Base-by-base conservation (phyloP, 2,329 filamentous ascomycete species). In the Drechslerella coelobrocha region DNA sequence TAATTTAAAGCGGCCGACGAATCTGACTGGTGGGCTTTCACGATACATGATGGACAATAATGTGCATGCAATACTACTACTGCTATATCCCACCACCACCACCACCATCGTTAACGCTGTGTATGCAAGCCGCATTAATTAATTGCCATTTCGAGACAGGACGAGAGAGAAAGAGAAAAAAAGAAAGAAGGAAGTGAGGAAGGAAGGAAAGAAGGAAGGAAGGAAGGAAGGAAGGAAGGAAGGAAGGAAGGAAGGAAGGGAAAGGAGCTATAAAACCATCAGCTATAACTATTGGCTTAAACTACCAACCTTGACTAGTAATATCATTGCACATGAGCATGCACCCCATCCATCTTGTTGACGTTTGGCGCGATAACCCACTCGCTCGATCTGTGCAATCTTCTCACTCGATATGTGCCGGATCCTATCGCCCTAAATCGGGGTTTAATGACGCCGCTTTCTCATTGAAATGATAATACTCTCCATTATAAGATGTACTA, bases 291-390 rank as follows among this genome's bases (percentile, higher is more conserved):
- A 5, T 39, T 39, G 34, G 34, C 12, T 69, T 62, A 52, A 37
- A 69, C 47, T 57, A 54, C 50, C 47, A 52, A 61, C 59, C 43
- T 37, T 39, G 39, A 56, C 65, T 69, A 39, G 34, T 39, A 39
- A 39, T 39, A 62, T 24, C n/a, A n/a, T 39, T 57, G 52, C 65
- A 37, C 61, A 69, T 69, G 65, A 69, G 65, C 45, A 57, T 57
- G 57, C 41, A n/a, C 3, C 17, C 45, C 52, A 23, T 61, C 56
- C 50, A 55, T 50, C 51, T 56, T 69, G n/a, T n/a, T n/a, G n/a
- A n/a, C n/a, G 57, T 59, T 62, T 53, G 56, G 34, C 57, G 56
- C 65, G 57, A 69, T 69, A 59, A 43, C 57, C 57, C 51, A 62
- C 59, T 61, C 51, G 45, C 43, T 52, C 41, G 62, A 54, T 21